Evolutionary conservation across 2,329 filamentous ascomycete species (phyloP), one percentile per base, ranked within the genome.

Genomic region (Sporothrix mexicana): DNA sequence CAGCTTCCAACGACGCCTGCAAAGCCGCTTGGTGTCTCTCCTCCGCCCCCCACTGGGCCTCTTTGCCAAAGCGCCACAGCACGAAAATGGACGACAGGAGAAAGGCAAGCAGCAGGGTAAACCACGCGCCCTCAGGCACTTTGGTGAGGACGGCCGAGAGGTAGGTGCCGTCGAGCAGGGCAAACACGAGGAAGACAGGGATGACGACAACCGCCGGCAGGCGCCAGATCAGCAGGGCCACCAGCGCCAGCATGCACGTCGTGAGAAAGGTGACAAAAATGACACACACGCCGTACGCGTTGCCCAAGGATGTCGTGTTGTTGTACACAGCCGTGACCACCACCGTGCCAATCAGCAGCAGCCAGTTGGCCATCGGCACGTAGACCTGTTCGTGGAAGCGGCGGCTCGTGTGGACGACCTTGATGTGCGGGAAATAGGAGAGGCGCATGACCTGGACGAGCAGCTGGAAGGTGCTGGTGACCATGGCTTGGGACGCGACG

Each of bases 231-330:
- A 94, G 84, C 2, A 94, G 84, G 0, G 92, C 90, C 1, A 92
- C 90, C 0, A 95, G 82, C 0, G 91, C 87, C 1, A 93, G 90
- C 86, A 95, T 90, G 79, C 87, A 91, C 0, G 92, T 94, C 71
- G 91, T 91, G 77, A 95, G 90, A 79, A 94, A 93, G 0, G 92
- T 93, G 59, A 94, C 92, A 67, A 93, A 88, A 77, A 94, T 93
- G 78, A 95, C 92, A 76, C 92, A 95, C 8, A 93, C 90, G 53
- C 92, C 92, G 77, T 94, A 94, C 0, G 92, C 92, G 77, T 93
- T 89, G 30, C 92, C 92, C 0, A 94, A 85, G 72, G 85, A 85
- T 0, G 89, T 92, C 0, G 91, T 92, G 85, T 93, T 92, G 78
- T 90, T 92, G 81, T 93, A 94, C 2, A 93, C 87, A 0, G 88